A percentile compares a stretch with the other conserved stretches of the same genome.
These are phyloP conservation scores for Leccinum incarnatum DNA, from an alignment of 768 basidiomycete species.

Conservation along the genomic window DNA sequence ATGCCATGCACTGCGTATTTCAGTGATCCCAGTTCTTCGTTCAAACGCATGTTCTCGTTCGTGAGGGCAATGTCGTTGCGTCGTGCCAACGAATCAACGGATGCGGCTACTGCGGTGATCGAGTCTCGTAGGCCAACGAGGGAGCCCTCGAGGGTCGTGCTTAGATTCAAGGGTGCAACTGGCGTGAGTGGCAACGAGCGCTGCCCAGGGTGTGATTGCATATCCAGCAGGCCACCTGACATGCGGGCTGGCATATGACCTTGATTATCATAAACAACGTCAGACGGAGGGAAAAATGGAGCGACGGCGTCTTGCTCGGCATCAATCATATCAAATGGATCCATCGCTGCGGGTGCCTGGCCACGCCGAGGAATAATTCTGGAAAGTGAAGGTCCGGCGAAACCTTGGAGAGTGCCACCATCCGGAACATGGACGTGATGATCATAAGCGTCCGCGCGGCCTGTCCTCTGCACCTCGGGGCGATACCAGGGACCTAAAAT, in stretches of 20 bases:
- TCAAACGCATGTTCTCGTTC: constrained; percentile 68
- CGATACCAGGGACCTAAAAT: constrained; percentile 67
- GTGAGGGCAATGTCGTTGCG: constrained; percentile 63
- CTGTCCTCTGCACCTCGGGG: constrained; percentile 31
- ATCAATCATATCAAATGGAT: constrained; percentile 19
- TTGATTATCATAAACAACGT: constrained; percentile 26
- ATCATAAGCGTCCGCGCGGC: constrained; percentile 7
- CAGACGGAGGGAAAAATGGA: constrained; percentile 25
- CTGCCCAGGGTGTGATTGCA: constrained; percentile 19
- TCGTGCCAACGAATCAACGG: constrained; percentile 59
- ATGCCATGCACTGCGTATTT: constrained; percentile 71
- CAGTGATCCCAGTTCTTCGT: constrained; percentile 71
- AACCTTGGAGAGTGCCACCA: constrained; percentile 9
- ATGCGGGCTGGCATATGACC: constrained; percentile 13
- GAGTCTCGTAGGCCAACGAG: constrained; percentile 57
- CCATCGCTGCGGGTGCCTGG: constrained; percentile 11
- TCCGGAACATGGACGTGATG: constrained; percentile 12
- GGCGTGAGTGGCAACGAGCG: constrained; percentile 31
- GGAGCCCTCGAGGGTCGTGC: constrained; percentile 62
- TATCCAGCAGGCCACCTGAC: constrained; percentile 21
- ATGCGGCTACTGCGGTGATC: constrained; percentile 54
- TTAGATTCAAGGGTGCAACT: constrained; percentile 62
- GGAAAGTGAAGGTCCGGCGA: constrained; percentile 19
- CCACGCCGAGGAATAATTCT: constrained; percentile 13
- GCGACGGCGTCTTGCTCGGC: constrained; percentile 26